A percentile compares a stretch with the other conserved stretches of the same genome.
These are phyloP conservation scores for Alternaria brassicae DNA, from an alignment of 2,329 filamentous ascomycete species.

Conservation along the genomic window DNA sequence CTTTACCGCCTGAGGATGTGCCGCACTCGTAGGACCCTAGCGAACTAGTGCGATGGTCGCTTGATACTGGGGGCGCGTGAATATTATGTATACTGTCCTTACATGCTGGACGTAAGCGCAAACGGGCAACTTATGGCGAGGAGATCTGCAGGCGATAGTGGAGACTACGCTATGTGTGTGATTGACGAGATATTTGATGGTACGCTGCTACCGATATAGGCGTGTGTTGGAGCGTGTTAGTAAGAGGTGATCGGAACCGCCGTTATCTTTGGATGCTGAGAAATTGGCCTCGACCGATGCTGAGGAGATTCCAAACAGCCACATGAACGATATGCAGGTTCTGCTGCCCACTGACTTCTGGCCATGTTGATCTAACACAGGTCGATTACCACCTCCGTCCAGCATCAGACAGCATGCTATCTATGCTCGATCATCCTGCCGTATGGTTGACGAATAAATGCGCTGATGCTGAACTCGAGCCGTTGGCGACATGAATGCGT, in stretches of 20 bases:
- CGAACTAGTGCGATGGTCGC: conserved; percentile 21
- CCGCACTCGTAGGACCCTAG: conserved; percentile 14
- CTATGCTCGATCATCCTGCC: not conserved
- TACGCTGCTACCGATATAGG: not conserved
- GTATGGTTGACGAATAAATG: not conserved
- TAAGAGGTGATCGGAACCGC: conserved; percentile 7
- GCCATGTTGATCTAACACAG: conserved; percentile 4
- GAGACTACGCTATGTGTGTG: conserved; percentile 1
- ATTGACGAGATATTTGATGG: conserved; percentile 4
- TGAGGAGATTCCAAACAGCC: conserved; percentile 8
- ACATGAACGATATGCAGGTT: conserved; percentile 1
- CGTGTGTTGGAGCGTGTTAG: not conserved
- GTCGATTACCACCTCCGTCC: conserved; percentile 6
- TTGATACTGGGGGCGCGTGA: conserved; percentile 30
- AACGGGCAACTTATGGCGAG: conserved; percentile 12
- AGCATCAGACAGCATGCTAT: not conserved
- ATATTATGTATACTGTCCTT: conserved; percentile 25
- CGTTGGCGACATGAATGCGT: not conserved
- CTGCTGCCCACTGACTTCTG: conserved; percentile 3
- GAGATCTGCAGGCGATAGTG: conserved; percentile 9
- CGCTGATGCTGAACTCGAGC: not conserved
- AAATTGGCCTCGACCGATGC: conserved; percentile 15
- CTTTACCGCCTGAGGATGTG: conserved; percentile 6
- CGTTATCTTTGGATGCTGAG: conserved; percentile 13
- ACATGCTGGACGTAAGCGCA: conserved; percentile 18